Base-by-base conservation (phyloP, 2,329 filamentous ascomycete species). In the Talaromyces sp. region DNA sequence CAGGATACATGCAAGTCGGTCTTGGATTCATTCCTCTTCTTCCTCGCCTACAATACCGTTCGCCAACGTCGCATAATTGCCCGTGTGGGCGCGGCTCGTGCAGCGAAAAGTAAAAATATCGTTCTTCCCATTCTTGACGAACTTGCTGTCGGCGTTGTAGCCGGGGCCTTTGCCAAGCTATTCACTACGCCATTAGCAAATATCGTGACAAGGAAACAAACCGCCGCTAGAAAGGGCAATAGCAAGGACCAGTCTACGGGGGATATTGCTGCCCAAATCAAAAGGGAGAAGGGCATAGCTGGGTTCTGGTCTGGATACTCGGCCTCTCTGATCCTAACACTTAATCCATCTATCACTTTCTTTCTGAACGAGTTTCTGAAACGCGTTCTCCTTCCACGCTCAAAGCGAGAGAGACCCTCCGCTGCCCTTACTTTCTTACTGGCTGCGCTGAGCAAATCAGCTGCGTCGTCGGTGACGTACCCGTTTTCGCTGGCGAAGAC, bases 261-360 rank as follows among this genome's bases (percentile, higher is more conserved):
- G 24, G 80, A 87, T 46, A 89, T 90, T 27, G 79, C 86, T 16
- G 71, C 76, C 1, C 79, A 83, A 37, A 92, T 95, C 54, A 75
- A 77, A 36, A 65, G 76, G 1, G 87, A 93, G 67, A 88, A 87
- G 61, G 91, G 91, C 0, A 54, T 91, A 9, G 68, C 77, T 40
- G 91, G 90, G 2, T 87, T 96, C 64, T 96, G 91, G 92, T 87
- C 90, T 0, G 91, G 91, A 0, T 96, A 96, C 70, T 90, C 88
- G 17, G 90, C 91, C 2, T 87, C 83, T 19, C 71, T 96, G 52
- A 80, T 96, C 35, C 75, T 96, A 46, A 92, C 91, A 1, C 78
- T 96, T 24, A 96, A 96, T 65, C 91, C 92, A 1, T 87, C 88
- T 59, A 82, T 96, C 58, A 96, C 92, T 0, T 92, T 96, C 68